Evolutionary conservation across 176 grass and related monocot genomes (phyloP).

Genomic region (Carex pumila): DNA sequence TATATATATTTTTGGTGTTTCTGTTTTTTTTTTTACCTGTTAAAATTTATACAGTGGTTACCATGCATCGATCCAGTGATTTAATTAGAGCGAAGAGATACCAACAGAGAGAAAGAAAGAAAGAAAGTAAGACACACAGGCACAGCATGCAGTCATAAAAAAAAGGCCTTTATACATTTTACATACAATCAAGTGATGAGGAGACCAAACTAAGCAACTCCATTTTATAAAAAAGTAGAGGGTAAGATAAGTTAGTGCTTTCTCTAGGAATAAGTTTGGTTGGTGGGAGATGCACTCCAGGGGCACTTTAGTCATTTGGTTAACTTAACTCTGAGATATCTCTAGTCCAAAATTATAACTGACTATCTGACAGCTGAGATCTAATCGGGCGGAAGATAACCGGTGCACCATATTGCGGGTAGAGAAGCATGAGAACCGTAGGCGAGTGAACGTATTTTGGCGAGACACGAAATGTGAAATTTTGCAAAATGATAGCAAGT

Average conservation of each 20-base stretch:
- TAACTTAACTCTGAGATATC: constrained; percentile 31
- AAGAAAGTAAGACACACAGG: background rate
- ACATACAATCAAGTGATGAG: constrained; percentile 40
- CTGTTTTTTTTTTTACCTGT: background rate
- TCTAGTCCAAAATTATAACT: constrained; percentile 1
- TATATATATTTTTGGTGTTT: background rate
- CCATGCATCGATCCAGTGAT: background rate
- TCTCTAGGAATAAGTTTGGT: constrained; percentile 13
- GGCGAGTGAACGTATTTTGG: constrained; percentile 88
- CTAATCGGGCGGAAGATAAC: constrained; percentile 53
- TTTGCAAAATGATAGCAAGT: constrained; percentile 77
- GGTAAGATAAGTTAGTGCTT: constrained; percentile 41
- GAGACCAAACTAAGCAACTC: constrained; percentile 19
- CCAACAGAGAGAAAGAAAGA: background rate
- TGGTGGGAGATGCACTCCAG: constrained; percentile 1
- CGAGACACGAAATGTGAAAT: constrained; percentile 72
- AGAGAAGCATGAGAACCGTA: constrained; percentile 94
- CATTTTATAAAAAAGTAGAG: constrained; percentile 27
- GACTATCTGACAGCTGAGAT: constrained; percentile 23
- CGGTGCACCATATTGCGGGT: constrained; percentile 92
- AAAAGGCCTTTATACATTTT: constrained; percentile 63
- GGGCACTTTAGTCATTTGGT: constrained; percentile 41
- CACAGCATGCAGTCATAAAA: constrained; percentile 15
- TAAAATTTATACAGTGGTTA: background rate
- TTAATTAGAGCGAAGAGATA: background rate